Conservation (phyloP, 2,329 filamentous ascomycete genomes). For the Apiospora aurea region DNA sequence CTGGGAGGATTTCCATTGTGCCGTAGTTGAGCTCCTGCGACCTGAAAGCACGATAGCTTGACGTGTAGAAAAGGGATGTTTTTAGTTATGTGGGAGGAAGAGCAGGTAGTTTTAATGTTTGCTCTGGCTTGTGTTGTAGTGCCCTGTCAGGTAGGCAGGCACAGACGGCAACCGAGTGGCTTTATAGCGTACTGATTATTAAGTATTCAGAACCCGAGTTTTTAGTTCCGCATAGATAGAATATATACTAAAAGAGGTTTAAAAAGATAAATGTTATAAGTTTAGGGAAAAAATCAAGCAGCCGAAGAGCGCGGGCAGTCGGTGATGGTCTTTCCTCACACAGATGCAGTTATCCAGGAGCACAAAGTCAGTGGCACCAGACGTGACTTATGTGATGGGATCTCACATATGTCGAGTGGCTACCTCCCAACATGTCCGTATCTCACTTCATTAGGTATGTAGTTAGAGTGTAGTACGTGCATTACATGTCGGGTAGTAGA, state of each 20-base stretch:
- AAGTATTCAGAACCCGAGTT: not conserved
- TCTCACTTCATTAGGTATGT: no score
- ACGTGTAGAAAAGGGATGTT: not conserved
- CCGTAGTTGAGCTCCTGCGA: not conserved
- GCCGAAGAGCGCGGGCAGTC: no score
- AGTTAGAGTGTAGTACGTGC: not conserved
- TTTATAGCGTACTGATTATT: not conserved
- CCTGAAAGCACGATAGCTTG: not conserved
- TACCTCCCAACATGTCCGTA: not conserved
- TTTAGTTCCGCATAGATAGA: not conserved
- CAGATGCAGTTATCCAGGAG: no score
- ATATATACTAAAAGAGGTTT: no score
- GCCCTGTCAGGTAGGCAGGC: no score
- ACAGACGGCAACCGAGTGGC: not conserved
- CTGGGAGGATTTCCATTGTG: not conserved
- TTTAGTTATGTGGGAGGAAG: not conserved
- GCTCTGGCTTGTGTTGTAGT: not conserved
- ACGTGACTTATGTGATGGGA: no score
- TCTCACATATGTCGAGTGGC: not conserved
- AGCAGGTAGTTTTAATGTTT: not conserved
- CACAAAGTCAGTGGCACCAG: no score
- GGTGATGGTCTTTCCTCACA: no score
- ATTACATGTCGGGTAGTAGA: not conserved
- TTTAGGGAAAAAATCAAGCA: no score
- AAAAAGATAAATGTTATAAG: not conserved